These are phyloP conservation scores for Hura crepitans DNA, from an alignment of 441 rosid species.

Conservation along the genomic window DNA sequence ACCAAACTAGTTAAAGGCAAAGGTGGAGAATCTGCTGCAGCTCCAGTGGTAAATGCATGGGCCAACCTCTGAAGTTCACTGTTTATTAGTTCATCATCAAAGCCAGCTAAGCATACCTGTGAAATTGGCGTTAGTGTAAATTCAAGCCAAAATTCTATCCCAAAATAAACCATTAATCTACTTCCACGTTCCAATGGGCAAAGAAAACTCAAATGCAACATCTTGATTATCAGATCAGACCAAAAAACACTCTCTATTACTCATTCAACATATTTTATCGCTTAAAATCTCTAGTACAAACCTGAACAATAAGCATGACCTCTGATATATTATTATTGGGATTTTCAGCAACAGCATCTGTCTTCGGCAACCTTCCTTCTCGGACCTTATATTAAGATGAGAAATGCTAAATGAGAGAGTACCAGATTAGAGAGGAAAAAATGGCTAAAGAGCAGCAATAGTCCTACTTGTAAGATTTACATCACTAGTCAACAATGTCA, in stretches of 20 bases:
- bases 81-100: conserved; percentile 46
- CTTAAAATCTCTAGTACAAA: conserved; percentile 28
- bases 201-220: conserved; percentile 15
- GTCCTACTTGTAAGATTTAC: not conserved
- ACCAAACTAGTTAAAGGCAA: conserved; percentile 79
- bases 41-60: conserved; percentile 61
- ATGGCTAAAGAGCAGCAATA: not conserved
- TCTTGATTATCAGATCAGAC: conserved; percentile 9
- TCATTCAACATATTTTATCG: conserved; percentile 5
- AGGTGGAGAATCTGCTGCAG: conserved; percentile 55
- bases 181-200: conserved; percentile 6
- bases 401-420: conserved; percentile 7
- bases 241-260: conserved; percentile 16
- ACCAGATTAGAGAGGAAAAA: not conserved
- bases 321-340: conserved; percentile 50
- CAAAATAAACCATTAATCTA: conserved; percentile 4
- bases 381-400: conserved; percentile 53
- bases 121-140: conserved; percentile 14
- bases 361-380: conserved; percentile 68
- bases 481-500: not conserved
- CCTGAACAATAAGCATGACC: conserved; percentile 96
- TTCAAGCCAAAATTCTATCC: conserved; percentile 10
- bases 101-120: conserved; percentile 52
- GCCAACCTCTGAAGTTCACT: conserved; percentile 66
- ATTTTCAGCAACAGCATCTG: conserved; percentile 42